Conservation (phyloP, 176 grass and related monocot genomes). For the Carex cristatella region DNA sequence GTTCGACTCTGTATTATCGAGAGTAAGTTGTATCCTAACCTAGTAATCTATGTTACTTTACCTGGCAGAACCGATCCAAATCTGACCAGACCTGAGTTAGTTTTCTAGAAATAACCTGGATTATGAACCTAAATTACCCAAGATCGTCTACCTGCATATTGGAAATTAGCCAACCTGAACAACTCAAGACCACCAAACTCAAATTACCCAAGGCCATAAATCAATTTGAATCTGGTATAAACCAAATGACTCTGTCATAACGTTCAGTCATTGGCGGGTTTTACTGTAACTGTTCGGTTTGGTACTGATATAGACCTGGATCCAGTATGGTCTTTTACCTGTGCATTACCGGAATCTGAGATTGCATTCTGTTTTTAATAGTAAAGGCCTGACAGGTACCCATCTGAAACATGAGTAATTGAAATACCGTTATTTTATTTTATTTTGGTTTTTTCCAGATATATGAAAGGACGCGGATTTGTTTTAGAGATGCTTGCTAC, state of each 20-base stretch:
- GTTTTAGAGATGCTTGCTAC: constrained; percentile 75
- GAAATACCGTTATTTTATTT: constrained; percentile 1
- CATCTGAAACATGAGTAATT: background rate
- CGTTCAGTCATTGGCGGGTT: background rate
- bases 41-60: background rate
- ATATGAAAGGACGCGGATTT: constrained; percentile 49
- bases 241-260: background rate
- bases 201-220: background rate
- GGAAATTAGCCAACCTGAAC: background rate
- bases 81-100: background rate
- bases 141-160: background rate
- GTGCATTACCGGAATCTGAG: background rate
- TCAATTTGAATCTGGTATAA: background rate
- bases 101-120: background rate
- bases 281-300: background rate
- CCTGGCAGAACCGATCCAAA: background rate
- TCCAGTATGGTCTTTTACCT: background rate
- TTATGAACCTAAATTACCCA: background rate
- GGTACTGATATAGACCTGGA: background rate
- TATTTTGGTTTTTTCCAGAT: constrained; percentile 34
- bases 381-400: background rate
- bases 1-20: constrained; percentile 41
- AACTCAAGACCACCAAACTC: background rate
- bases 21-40: constrained; percentile 28
- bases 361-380: background rate